These are phyloP conservation scores for Phytophthora vignae DNA, from an alignment of 352 stramenopile genomes.

Conservation along the genomic window DNA sequence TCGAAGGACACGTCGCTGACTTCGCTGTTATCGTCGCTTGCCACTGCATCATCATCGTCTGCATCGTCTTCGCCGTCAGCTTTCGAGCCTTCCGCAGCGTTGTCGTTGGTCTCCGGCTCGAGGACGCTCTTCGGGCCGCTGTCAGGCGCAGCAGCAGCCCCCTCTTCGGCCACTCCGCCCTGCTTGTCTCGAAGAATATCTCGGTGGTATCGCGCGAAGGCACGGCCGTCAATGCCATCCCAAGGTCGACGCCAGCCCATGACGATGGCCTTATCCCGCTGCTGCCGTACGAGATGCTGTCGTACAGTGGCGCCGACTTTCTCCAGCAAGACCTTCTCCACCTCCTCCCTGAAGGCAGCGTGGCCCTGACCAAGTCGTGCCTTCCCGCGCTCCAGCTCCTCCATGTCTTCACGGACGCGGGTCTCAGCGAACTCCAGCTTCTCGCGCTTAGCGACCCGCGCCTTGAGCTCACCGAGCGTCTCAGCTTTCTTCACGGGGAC, in stretches of 20 bases:
- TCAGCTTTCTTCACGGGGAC: conserved; percentile 12
- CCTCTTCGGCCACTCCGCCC: conserved; percentile 24
- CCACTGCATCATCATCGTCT: conserved; percentile 18
- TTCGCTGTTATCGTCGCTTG: conserved; percentile 69
- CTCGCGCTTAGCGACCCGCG: conserved; percentile 44
- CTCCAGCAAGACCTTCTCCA: conserved; percentile 63
- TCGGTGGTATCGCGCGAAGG: conserved; percentile 71
- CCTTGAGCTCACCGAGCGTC: conserved; percentile 50
- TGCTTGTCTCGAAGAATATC: conserved; percentile 53
- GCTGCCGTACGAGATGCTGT: conserved; percentile 63
- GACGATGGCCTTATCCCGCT: conserved; percentile 67
- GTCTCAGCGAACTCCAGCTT: conserved; percentile 46
- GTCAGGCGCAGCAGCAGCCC: conserved; percentile 15
- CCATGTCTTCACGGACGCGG: conserved; percentile 45
- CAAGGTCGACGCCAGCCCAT: conserved; percentile 69
- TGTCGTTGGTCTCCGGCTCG: conserved; percentile 11
- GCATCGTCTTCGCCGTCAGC: conserved; percentile 15
- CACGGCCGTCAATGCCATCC: conserved; percentile 65
- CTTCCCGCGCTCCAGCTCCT: conserved; percentile 58
- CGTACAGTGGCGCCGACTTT: conserved; percentile 58
- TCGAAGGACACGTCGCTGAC: conserved; percentile 81
- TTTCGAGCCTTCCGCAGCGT: conserved; percentile 30
- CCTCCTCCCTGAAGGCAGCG: conserved; percentile 62
- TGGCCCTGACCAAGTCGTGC: conserved; percentile 59
- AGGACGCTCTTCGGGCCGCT: conserved; percentile 15